A percentile compares a stretch with the other conserved stretches of the same genome.
These are phyloP conservation scores for Barnettozyma siamensis DNA, from an alignment of 805 yeast genomes.

Conservation along the genomic window DNA sequence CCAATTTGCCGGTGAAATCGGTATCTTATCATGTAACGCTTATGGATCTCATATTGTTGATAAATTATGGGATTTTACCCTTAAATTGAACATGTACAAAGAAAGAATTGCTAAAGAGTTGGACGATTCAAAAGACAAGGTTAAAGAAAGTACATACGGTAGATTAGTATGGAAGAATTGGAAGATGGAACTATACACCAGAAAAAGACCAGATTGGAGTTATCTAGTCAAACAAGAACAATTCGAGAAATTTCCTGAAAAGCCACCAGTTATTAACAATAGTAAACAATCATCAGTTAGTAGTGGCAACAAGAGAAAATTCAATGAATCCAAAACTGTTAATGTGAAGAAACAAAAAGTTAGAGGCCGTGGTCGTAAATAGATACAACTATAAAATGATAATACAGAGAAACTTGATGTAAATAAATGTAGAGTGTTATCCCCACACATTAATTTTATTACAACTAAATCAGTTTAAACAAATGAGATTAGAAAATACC, in stretches of 20 bases:
- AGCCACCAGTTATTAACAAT: conserved; percentile 23
- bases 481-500: no score
- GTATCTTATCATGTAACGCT: conserved; percentile 68
- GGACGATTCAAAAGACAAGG: conserved; percentile 49
- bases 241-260: conserved; percentile 33
- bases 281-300: not conserved
- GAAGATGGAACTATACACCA: conserved; percentile 72
- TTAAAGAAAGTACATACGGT: conserved; percentile 85
- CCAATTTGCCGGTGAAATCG: conserved; percentile 49
- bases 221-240: conserved; percentile 49
- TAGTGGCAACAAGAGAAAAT: conserved; percentile 14
- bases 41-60: conserved; percentile 92
- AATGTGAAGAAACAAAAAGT: conserved; percentile 21
- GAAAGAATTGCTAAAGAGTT: conserved; percentile 78
- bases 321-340: conserved; percentile 1
- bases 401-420: no score
- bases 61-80: conserved; percentile 73
- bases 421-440: no score
- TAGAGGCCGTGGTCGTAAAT: conserved; percentile 25
- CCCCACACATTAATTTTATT: no score
- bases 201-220: conserved; percentile 84
- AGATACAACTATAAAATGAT: no score
- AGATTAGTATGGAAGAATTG: conserved; percentile 93
- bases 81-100: conserved; percentile 72
- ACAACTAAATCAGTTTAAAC: no score